Conservation (phyloP, 1,284 basidiomycete genomes). For the Fomitopsis palustris region DNA sequence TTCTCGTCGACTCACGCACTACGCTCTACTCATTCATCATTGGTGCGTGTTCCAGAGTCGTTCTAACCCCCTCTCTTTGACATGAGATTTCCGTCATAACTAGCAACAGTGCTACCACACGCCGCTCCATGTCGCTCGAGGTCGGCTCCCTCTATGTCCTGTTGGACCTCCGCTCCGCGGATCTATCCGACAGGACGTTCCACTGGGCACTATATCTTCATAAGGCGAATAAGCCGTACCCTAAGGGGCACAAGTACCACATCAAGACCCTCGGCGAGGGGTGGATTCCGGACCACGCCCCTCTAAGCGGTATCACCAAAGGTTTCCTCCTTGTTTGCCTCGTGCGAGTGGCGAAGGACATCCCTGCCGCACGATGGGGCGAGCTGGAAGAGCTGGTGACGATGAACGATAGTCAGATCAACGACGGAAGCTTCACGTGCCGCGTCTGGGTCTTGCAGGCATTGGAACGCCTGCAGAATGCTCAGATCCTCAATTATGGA, state of each 20-base stretch:
- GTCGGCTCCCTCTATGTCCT: not conserved
- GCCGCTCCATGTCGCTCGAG: too few species aligned
- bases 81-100: too few species aligned
- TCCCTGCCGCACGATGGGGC: not conserved
- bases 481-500: not conserved
- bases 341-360: not conserved
- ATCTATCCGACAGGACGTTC: not conserved
- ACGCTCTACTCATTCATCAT: too few species aligned
- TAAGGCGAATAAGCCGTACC: not conserved
- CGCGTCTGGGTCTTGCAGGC: not conserved
- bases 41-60: too few species aligned
- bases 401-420: not conserved
- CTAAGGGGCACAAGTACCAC: not conserved
- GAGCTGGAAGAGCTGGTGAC: not conserved
- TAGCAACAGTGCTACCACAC: too few species aligned
- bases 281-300: not conserved
- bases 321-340: slow-evolving; percentile 1
- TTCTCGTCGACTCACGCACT: too few species aligned
- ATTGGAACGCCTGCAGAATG: not conserved
- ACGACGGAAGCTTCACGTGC: not conserved
- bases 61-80: too few species aligned
- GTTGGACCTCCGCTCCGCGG: not conserved
- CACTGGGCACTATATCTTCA: not conserved
- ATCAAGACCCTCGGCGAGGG: not conserved
- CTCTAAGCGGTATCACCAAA: not conserved